Evolutionary conservation across 352 stramenopile species (phyloP), one percentile per base, ranked within the genome.

Genomic region (Globisporangium nagaii): DNA sequence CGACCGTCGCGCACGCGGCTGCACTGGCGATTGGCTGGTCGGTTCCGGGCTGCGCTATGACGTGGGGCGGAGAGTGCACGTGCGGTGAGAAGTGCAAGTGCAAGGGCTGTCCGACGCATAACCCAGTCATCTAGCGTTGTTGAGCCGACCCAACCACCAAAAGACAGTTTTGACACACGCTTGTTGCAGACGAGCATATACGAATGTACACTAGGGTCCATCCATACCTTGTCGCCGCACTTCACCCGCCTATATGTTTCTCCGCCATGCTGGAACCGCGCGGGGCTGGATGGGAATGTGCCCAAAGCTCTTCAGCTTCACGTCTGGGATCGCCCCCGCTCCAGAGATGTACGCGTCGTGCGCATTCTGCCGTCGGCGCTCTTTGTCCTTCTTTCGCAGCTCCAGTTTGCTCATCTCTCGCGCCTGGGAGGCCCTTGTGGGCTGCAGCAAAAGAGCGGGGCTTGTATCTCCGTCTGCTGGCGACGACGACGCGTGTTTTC

Each of bases 11-110:
- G 6, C 84, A 94, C 49, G 87, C 81, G 3, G 84, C 84, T 8
- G 84, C 84, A 4, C 58, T 92, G 5, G 84, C 84, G 28, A 65
- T 92, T 30, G 84, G 84, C 2, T 94, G 84, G 84, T 63, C 73
- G 6, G 78, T 94, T 4, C 79, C 84, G 39, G 84, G 84, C 0
- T 94, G 84, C 43, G 84, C 74, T 3, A 94, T 94, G 84, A 69
- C 71, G 1, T 83, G 65, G 63, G 84, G 84, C 6, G 75, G 78
- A 40, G 81, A 93, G 48, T 93, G 84, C 52, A 92, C 75, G 0
- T 93, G 84, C 19, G 84, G 79, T 8, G 81, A 91, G 56, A 69
- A 64, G 31, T 94, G 84, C 54, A 86, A 88, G 44, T 94, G 81
- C 55, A 66, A 60, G 19, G 84, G 84, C 13, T 94, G 84, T 62